Evolutionary conservation across 2,329 filamentous ascomycete genomes (phyloP), one percentile per base, ranked within the genome.

Genomic region (Pseudogymnoascus sp.): DNA sequence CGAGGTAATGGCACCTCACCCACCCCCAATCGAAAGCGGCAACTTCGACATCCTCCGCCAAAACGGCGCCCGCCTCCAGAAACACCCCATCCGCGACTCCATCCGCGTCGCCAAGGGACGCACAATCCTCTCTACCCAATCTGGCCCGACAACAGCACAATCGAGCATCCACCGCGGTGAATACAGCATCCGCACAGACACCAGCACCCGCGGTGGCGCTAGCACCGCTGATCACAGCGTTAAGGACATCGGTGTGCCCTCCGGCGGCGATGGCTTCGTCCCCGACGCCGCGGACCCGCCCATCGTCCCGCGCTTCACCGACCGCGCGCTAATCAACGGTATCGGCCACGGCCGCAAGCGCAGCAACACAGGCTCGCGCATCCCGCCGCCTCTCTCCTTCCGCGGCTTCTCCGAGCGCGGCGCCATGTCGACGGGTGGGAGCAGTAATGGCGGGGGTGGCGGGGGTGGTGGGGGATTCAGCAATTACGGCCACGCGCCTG

Each of bases 71-170:
- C 77, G 75, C 74, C 59, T 72, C 71, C 60, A 70, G 44, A 71
- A 68, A 62, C 64, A 64, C 18, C 82, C 81, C 4, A 93, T 96
- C 67, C 86, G 91, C 59, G 92, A 97, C 75, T 96, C 92, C 0
- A 95, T 97, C 65, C 86, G 90, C 56, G 80, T 97, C 21, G 91
- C 92, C 11, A 97, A 97, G 76, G 85, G 88, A 53, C 88, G 84
- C 68, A 78, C 80, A 40, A 76, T 76, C 16, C 69, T 71, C 35
- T 68, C 73, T 21, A 74, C 72, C 44, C 73, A 75, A 44, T 66
- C 67, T 37, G 68, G 76, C 74, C 73, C 74, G 73, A 72, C 74
- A 72, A 64, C 77, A 74, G 67, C 69, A 2, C 67, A 70, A 12
- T 70, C 71, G 2, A 68, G 66, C 18, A 67, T 68, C 40, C 65